phyloP scores from a whole-genome alignment of 495 filamentous ascomycete species.

The Xylaria curta region DNA sequence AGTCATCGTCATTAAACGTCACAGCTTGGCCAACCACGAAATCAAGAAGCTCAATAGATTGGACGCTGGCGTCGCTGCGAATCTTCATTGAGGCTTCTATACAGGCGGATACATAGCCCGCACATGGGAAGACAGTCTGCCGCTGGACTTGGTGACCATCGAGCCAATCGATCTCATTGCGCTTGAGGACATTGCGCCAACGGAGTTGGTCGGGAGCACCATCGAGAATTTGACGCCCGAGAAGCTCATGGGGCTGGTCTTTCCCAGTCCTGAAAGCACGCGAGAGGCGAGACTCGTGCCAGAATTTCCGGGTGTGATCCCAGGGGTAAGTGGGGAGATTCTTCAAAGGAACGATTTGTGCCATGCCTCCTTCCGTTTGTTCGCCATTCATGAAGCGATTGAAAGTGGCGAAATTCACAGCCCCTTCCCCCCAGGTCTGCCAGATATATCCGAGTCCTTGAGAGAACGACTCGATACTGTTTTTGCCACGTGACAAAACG shows the following conservation, averaged over 20 bases:
- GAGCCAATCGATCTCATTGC: conserved; percentile 52
- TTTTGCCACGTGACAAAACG: conserved; percentile 19
- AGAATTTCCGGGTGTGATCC: conserved; percentile 44
- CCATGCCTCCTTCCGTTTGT: neutral
- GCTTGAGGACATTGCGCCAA: conserved; percentile 52
- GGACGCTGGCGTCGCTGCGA: neutral
- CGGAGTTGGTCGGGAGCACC: conserved; percentile 37
- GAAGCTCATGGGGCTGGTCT: conserved; percentile 43
- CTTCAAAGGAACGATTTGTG: neutral
- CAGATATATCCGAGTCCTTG: neutral
- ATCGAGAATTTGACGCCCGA: conserved; percentile 42
- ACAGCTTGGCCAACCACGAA: conserved; percentile 30
- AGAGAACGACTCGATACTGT: neutral
- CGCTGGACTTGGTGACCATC: conserved; percentile 47
- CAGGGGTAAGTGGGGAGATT: conserved; percentile 47
- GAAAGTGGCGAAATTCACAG: neutral
- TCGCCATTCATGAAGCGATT: neutral
- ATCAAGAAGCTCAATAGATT: conserved; percentile 34
- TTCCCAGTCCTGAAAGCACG: conserved; percentile 36
- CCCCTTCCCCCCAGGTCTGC: neutral
- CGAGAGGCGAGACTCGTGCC: conserved; percentile 23
- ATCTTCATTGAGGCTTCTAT: conserved; percentile 48
- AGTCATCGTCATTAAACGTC: conserved; percentile 16
- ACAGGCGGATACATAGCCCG: conserved; percentile 55
- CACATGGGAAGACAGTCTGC: conserved; percentile 59